Conservation (phyloP, 2,329 filamentous ascomycete genomes). For the Venturia asperata region DNA sequence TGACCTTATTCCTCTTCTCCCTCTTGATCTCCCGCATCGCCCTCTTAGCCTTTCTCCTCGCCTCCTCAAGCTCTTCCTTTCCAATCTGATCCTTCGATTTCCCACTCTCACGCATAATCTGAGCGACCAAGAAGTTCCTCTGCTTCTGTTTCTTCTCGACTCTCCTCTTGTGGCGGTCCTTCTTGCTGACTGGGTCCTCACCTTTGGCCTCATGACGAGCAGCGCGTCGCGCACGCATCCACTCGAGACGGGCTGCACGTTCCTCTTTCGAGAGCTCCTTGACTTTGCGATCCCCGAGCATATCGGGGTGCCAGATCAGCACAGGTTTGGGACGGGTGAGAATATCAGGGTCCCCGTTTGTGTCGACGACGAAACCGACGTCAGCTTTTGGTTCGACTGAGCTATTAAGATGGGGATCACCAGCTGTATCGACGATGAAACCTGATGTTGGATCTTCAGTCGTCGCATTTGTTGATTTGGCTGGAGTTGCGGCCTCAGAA, state of each 20-base stretch:
- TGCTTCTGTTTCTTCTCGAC: conserved; percentile 16
- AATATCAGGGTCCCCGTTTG: conserved; percentile 2
- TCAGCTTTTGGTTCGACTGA: background rate
- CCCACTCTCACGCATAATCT: background rate
- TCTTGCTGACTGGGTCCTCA: conserved; percentile 7
- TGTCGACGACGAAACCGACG: conserved; percentile 14
- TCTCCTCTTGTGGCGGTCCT: conserved; percentile 7
- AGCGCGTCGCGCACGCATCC: conserved; percentile 12
- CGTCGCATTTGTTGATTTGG: background rate
- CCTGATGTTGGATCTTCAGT: background rate
- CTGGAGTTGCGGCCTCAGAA: background rate
- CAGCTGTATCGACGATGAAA: conserved; percentile 9
- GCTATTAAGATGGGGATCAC: conserved; percentile 3
- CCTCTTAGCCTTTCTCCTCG: conserved; percentile 14
- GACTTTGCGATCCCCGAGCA: conserved; percentile 15
- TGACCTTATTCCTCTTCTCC: conserved; percentile 14
- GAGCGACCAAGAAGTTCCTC: conserved; percentile 12
- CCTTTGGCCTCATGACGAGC: conserved; percentile 8
- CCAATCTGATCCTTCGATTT: background rate
- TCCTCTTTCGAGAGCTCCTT: conserved; percentile 16
- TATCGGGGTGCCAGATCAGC: conserved; percentile 13
- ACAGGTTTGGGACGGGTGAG: conserved; percentile 7
- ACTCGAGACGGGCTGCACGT: conserved; percentile 12
- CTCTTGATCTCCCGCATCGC: conserved; percentile 17
- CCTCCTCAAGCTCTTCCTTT: conserved; percentile 16